Conservation (phyloP, 2,329 filamentous ascomycete genomes). For the Fusarium sp. region DNA sequence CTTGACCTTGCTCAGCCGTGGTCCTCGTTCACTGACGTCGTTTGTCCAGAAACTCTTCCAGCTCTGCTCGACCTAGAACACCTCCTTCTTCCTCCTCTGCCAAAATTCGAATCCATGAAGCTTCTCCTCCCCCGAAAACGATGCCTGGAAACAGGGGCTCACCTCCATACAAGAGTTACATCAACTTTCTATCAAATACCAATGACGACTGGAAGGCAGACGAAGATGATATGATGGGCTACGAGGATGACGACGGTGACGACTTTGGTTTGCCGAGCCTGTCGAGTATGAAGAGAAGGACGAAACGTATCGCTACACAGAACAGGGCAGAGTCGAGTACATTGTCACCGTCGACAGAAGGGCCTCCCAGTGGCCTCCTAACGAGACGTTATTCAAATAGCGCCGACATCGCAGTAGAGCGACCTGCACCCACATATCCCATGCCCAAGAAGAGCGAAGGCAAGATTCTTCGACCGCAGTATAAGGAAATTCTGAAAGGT, state of each 20-base stretch:
- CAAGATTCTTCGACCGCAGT: conserved; percentile 96
- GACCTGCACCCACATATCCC: conserved; percentile 85
- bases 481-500: conserved; percentile 93
- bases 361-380: conserved; percentile 55
- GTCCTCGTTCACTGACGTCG: conserved; percentile 21
- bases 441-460: conserved; percentile 90
- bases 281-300: conserved; percentile 87
- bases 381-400: conserved; percentile 82
- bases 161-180: conserved; percentile 77
- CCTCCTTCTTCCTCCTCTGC: conserved; percentile 74
- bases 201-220: conserved; percentile 86
- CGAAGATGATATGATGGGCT: conserved; percentile 81
- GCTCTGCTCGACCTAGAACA: conserved; percentile 77
- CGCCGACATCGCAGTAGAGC: conserved; percentile 93
- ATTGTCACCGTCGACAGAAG: conserved; percentile 55
- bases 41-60: conserved; percentile 68
- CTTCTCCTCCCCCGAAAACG: conserved; percentile 67
- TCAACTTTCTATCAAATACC: conserved; percentile 83
- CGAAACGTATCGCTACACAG: conserved; percentile 65
- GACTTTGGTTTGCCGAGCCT: conserved; percentile 96
- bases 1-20: background rate
- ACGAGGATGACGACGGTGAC: conserved; percentile 90
- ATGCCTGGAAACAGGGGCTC: conserved; percentile 70
- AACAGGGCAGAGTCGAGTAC: conserved; percentile 49
- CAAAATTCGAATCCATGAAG: conserved; percentile 65